phyloP scores from a whole-genome alignment of 352 stramenopile genomes.

The Saprolegnia parasitica region DNA sequence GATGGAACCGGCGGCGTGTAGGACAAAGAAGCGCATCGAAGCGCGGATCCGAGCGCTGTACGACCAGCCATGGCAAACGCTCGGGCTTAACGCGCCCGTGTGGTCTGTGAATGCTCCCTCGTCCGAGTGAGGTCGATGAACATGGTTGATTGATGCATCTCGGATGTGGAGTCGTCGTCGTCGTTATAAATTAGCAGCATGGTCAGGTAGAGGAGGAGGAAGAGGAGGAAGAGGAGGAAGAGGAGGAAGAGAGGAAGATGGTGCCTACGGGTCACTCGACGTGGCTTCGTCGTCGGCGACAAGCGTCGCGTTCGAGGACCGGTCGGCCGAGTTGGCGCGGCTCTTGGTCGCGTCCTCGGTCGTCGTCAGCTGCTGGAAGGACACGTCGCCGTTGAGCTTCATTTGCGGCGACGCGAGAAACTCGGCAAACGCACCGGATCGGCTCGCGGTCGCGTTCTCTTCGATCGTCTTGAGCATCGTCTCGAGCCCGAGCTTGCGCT shows the following conservation, averaged over 20 bases:
- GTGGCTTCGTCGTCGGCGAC: slow-evolving; percentile 2
- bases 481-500: slow-evolving; percentile 3
- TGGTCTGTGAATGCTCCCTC: background rate
- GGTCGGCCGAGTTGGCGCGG: slow-evolving; percentile 3
- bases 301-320: background rate
- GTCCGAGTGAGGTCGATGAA: background rate
- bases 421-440: slow-evolving; percentile 1
- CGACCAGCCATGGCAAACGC: slow-evolving; percentile 11
- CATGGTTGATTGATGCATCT: background rate
- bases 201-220: too few relatives aligned
- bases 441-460: background rate
- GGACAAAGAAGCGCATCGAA: slow-evolving; percentile 15
- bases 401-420: slow-evolving; percentile 3
- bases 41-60: slow-evolving; percentile 14
- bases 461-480: slow-evolving; percentile 13
- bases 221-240: too few relatives aligned
- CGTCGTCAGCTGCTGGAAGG: background rate
- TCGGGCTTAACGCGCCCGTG: background rate
- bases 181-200: slow-evolving; percentile 15
- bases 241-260: background rate
- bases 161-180: too few relatives aligned
- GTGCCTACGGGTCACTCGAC: background rate
- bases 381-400: slow-evolving; percentile 11
- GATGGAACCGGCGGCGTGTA: background rate
- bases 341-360: background rate